Base-by-base conservation (phyloP, 768 basidiomycete species). In the Sarcodon aspratus region DNA sequence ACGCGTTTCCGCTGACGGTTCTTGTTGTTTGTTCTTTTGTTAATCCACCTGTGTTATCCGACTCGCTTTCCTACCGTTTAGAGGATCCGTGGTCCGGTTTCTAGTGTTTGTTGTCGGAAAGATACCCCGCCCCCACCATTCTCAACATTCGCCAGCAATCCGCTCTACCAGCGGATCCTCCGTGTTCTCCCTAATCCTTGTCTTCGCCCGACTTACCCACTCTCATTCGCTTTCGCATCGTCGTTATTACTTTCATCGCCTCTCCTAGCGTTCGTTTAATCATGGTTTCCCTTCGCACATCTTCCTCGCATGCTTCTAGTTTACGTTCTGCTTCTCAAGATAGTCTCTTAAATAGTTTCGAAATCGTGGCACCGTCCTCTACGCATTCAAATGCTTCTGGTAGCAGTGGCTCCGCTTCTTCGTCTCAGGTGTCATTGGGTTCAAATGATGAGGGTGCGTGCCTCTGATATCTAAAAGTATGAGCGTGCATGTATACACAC, bases 371-470 rank as follows among this genome's bases (percentile, higher is more conserved):
- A 45, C 52, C 54, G 37, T 57, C 54, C 13, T 58, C 49, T 42
- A 49, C 61, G n/a, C 56, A 55, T 21, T 63, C 62, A 27, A 27
- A 27, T 8, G 51, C 51, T 44, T 57, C 54, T 9, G 48, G 48
- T 9, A 52, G 55, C 33, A 55, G 60, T 33, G 56, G 55, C 38
- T 70, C 69, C 35, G 66, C 75, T 33, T 76, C 77, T 21, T 75
- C 82, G 7, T 81, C 81, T 33, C 74, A 69, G 48, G 50, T 67
- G 33, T 80, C 81, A 21, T 64, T 80, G 54, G 68, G 71, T 64
- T 62, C 62, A 50, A 76, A 69, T 48, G 82, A 86, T 60, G 80
- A 85, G 69, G 85, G 85, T 82, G 57, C 52, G 71, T 56, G 46
- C 50, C 48, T 44, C 21, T 27, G 21, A 27, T 27, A 27, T 49